Evolutionary conservation across 495 filamentous ascomycete species (phyloP).

Genomic region (Hyaloscypha variabilis): DNA sequence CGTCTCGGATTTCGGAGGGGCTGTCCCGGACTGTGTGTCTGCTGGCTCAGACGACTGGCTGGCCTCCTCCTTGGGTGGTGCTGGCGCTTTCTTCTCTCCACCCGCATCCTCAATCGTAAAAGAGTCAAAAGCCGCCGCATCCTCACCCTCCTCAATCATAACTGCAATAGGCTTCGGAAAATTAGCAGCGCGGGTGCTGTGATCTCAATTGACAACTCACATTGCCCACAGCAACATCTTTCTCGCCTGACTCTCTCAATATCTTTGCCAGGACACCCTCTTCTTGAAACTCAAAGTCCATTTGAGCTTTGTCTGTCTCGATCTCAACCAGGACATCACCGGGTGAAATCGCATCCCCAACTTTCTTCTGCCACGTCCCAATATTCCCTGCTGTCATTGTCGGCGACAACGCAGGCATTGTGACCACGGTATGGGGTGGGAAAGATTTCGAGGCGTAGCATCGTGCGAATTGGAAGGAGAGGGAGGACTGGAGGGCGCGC

Average conservation of each 20-base stretch:
- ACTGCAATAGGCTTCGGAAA: constrained; percentile 85
- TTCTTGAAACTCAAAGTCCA: constrained; percentile 99
- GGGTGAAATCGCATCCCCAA: constrained; percentile 82
- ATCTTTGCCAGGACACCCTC: constrained; percentile 96
- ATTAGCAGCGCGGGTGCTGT: constrained; percentile 9
- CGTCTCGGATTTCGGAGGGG: constrained; percentile 59
- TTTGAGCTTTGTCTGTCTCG: constrained; percentile 99
- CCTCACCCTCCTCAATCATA: constrained; percentile 86
- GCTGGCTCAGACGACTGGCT: constrained; percentile 60
- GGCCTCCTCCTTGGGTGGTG: constrained; percentile 67
- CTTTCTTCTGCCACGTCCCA: constrained; percentile 96
- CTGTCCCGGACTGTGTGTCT: constrained; percentile 53
- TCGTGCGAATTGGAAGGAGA: constrained; percentile 52
- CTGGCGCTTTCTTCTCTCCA: constrained; percentile 68
- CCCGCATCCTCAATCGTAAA: constrained; percentile 92
- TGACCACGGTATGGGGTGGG: constrained; percentile 91
- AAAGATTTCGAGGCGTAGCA: constrained; percentile 63
- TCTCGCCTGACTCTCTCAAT: constrained; percentile 89
- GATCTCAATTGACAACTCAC: constrained; percentile 60
- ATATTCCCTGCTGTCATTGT: constrained; percentile 98
- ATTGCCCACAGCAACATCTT: constrained; percentile 93
- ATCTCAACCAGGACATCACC: constrained; percentile 99
- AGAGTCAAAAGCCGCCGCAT: constrained; percentile 82
- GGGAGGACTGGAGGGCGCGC: constrained; percentile 52
- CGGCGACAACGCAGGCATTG: constrained; percentile 97